Evolutionary conservation across 176 grass and related monocot species (phyloP).

Genomic region (Themeda triandra): DNA sequence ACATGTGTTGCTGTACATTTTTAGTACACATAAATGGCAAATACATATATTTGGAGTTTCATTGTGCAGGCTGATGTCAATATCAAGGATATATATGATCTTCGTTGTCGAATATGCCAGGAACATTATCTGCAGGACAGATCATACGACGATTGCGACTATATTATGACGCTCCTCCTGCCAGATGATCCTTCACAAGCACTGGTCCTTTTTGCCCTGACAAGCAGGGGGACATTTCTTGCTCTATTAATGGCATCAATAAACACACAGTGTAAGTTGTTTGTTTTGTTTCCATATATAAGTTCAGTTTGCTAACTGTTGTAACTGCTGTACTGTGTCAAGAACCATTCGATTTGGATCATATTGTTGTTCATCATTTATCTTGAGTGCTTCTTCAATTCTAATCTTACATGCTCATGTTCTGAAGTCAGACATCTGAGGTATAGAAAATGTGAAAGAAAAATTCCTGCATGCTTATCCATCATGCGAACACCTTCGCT

Average conservation of each 20-base stretch:
- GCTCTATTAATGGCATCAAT: constrained; percentile 86
- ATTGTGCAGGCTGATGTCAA: constrained; percentile 71
- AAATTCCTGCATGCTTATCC: no score
- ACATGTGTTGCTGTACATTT: neutral
- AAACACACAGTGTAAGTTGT: constrained; percentile 66
- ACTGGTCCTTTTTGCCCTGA: constrained; percentile 71
- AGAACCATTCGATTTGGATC: no score
- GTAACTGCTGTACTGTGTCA: no score
- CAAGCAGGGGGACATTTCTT: constrained; percentile 67
- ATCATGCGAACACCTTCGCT: no score
- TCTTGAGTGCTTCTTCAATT: no score
- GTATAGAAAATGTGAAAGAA: no score
- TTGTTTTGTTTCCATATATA: neutral
- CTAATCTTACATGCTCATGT: no score
- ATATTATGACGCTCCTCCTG: constrained; percentile 75
- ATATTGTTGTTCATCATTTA: no score
- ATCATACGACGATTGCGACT: constrained; percentile 61
- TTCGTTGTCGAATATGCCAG: constrained; percentile 55
- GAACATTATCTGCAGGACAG: constrained; percentile 71
- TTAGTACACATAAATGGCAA: neutral
- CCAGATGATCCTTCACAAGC: constrained; percentile 42
- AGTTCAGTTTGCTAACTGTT: no score
- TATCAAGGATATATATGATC: constrained; percentile 85
- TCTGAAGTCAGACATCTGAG: no score
- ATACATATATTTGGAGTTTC: constrained; percentile 49